Conservation (phyloP, 352 stramenopile genomes). For the Phytophthora tubulina region DNA sequence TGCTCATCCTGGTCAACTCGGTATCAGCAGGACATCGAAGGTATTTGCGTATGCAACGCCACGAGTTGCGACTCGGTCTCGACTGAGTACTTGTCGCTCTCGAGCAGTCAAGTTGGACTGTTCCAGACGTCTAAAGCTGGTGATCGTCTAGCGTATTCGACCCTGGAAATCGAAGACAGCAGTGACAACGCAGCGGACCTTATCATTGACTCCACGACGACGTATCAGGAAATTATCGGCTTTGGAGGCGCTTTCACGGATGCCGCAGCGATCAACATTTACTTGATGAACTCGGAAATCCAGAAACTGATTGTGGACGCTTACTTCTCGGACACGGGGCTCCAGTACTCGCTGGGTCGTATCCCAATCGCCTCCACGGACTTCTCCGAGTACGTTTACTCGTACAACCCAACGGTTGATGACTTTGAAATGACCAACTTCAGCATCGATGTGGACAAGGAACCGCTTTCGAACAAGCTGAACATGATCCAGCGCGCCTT, state of each 20-base stretch:
- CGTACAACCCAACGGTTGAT: conserved; percentile 79
- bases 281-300: conserved; percentile 59
- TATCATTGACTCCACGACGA: conserved; percentile 56
- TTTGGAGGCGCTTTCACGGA: conserved; percentile 94
- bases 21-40: conserved; percentile 56
- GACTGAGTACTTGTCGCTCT: conserved; percentile 55
- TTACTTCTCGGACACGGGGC: conserved; percentile 83
- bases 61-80: conserved; percentile 63
- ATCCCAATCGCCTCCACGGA: conserved; percentile 89
- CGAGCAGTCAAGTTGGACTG: conserved; percentile 49
- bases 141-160: conserved; percentile 57
- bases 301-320: conserved; percentile 79
- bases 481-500: conserved; percentile 72
- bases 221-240: conserved; percentile 85
- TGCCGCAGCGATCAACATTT: conserved; percentile 81
- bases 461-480: conserved; percentile 64
- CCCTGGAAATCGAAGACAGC: conserved; percentile 30
- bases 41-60: conserved; percentile 64
- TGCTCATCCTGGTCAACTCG: conserved; percentile 55
- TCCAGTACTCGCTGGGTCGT: conserved; percentile 88
- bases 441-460: conserved; percentile 86
- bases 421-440: conserved; percentile 89
- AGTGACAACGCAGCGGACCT: conserved; percentile 44
- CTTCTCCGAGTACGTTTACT: conserved; percentile 90
- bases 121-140: conserved; percentile 63